A percentile compares a stretch with the other conserved stretches of the same genome.
Conservation (phyloP, 1,284 basidiomycete species). For the Peniophora sp. region DNA sequence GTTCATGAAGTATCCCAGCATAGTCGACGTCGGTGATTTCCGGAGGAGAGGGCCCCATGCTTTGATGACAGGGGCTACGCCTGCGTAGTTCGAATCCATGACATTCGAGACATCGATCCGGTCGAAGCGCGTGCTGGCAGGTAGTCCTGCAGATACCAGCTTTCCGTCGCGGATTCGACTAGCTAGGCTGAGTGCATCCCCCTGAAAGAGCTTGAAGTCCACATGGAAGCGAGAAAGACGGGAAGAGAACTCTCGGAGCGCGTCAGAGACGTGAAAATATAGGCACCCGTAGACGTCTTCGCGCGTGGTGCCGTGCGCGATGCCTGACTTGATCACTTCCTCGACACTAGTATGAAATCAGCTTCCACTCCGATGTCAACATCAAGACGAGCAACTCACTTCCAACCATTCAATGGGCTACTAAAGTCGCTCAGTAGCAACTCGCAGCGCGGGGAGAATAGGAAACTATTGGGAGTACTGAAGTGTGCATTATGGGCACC, state of each 20-base stretch:
- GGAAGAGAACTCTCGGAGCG: slow-evolving; percentile 25
- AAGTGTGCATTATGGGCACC: slow-evolving; percentile 26
- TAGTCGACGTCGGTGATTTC: slow-evolving; percentile 16
- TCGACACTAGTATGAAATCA: neutral
- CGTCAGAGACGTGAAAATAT: slow-evolving; percentile 31
- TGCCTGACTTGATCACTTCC: slow-evolving; percentile 23
- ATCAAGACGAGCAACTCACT: slow-evolving; percentile 23
- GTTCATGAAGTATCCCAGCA: slow-evolving; percentile 40
- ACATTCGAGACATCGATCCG: slow-evolving; percentile 39
- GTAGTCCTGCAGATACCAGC: slow-evolving; percentile 17
- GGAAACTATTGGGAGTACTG: slow-evolving; percentile 25
- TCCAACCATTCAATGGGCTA: slow-evolving; percentile 29
- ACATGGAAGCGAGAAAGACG: slow-evolving; percentile 25
- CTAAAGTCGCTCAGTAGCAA: slow-evolving; percentile 23
- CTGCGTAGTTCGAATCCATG: slow-evolving; percentile 31
- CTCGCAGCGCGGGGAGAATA: slow-evolving; percentile 24
- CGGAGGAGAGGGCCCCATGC: slow-evolving; percentile 29
- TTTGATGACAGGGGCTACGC: slow-evolving; percentile 21
- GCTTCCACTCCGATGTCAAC: neutral
- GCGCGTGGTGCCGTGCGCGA: slow-evolving; percentile 22
- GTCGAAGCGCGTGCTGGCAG: slow-evolving; percentile 22
- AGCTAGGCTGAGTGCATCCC: slow-evolving; percentile 21
- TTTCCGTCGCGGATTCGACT: too few relatives aligned
- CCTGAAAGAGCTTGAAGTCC: slow-evolving; percentile 19
- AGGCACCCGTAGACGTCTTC: slow-evolving; percentile 38